A percentile compares a stretch with the other conserved stretches of the same genome.
Conservation (phyloP, 140 eudicot species). For the Ambrosia hybrid region DNA sequence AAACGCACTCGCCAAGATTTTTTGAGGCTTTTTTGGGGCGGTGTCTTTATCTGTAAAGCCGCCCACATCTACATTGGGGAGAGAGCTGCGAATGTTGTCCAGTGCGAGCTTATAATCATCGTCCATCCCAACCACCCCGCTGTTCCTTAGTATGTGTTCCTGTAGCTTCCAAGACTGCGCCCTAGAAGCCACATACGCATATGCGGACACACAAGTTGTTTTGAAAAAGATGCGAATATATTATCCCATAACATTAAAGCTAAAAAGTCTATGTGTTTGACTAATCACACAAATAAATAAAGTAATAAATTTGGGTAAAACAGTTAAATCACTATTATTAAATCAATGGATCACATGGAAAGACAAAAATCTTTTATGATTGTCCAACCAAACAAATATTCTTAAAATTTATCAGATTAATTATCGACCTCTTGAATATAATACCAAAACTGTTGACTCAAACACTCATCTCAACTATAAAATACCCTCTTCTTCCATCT, state of each 20-base stretch:
- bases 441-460: slow-evolving; percentile 21
- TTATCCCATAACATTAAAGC: neutral
- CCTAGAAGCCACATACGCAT: too few species aligned
- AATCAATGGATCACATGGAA: slow-evolving; percentile 14
- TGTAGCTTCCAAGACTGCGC: too few species aligned
- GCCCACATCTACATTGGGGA: too few species aligned
- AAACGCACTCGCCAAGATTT: too few species aligned
- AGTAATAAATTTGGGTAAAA: too few species aligned
- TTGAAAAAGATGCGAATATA: neutral
- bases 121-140: too few species aligned
- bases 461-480: slow-evolving; percentile 5
- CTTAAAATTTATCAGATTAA: slow-evolving; percentile 1
- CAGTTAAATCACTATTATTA: neutral
- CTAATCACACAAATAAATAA: neutral
- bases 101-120: too few species aligned
- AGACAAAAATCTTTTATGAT: slow-evolving; percentile 18
- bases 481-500: slow-evolving; percentile 6
- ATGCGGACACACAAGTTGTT: too few species aligned
- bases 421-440: slow-evolving; percentile 13
- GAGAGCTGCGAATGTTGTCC: too few species aligned
- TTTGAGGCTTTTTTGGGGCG: too few species aligned
- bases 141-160: too few species aligned
- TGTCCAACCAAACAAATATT: slow-evolving; percentile 17
- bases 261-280: neutral
- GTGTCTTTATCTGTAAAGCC: too few species aligned